These are phyloP conservation scores for Trebouxiophyceae sp. DNA, from an alignment of 163 green algal genomes.

Conservation along the genomic window DNA sequence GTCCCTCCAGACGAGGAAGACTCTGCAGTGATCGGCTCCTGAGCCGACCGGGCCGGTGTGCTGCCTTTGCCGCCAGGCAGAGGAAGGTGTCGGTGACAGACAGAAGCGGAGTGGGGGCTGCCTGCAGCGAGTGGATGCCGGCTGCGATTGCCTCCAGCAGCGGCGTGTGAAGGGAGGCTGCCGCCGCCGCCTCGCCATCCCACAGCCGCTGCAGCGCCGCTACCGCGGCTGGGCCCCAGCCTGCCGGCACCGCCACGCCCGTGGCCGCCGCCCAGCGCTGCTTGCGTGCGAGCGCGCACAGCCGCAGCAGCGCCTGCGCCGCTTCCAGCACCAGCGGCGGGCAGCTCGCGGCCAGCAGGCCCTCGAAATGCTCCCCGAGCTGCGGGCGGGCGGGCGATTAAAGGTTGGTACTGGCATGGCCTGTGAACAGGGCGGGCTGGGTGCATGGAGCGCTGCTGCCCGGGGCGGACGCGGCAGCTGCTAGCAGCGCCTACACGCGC, in stretches of 20 bases:
- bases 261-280: constrained; percentile 2
- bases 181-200: constrained; percentile 14
- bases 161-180: constrained; percentile 11
- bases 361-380: constrained; percentile 11
- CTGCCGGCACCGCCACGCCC: neutral
- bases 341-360: constrained; percentile 7
- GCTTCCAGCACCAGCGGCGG: constrained; percentile 16
- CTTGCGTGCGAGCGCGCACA: neutral
- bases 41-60: no score
- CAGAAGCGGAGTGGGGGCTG: no score
- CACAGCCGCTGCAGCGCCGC: constrained; percentile 38
- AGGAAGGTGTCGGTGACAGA: no score
- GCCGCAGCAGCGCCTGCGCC: constrained; percentile 6
- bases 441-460: no score
- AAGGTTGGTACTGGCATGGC: no score
- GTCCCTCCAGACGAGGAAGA: no score
- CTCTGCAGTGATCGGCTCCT: no score
- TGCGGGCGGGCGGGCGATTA: neutral
- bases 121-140: constrained; percentile 29
- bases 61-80: no score
- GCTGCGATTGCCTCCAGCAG: constrained; percentile 21
- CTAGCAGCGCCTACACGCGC: no score
- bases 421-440: no score
- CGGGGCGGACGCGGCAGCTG: no score
- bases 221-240: constrained; percentile 17